Evolutionary conservation across 2,329 filamentous ascomycete genomes (phyloP).

Genomic region (Fusarium transvaalense): DNA sequence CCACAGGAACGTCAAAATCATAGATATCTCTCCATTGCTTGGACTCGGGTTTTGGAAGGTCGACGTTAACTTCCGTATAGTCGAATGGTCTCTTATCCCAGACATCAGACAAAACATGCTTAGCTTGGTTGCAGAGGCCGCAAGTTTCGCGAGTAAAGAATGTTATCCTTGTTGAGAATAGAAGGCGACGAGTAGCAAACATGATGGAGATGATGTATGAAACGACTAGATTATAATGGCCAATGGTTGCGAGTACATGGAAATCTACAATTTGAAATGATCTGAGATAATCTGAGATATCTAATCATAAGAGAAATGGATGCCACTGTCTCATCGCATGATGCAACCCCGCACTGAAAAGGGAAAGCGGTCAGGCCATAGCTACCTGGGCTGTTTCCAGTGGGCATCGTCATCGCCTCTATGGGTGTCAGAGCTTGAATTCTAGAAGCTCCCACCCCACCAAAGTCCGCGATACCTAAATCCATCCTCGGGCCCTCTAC

Average conservation of each 20-base stretch:
- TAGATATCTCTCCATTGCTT: slow-evolving; percentile 79
- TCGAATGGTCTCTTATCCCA: slow-evolving; percentile 75
- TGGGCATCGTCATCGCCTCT: slow-evolving; percentile 46
- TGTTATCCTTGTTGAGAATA: slow-evolving; percentile 74
- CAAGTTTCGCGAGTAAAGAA: slow-evolving; percentile 81
- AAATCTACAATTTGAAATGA: slow-evolving; percentile 21
- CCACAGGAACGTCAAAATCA: slow-evolving; percentile 85
- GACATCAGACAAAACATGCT: slow-evolving; percentile 74
- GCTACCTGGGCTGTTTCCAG: slow-evolving; percentile 15
- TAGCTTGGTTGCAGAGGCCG: slow-evolving; percentile 77
- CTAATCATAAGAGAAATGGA: slow-evolving; percentile 1
- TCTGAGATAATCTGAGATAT: slow-evolving; percentile 32
- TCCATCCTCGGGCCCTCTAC: slow-evolving; percentile 4
- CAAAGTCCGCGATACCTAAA: slow-evolving; percentile 31
- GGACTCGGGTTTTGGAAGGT: slow-evolving; percentile 73
- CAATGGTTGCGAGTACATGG: not conserved
- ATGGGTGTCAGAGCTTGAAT: slow-evolving; percentile 42
- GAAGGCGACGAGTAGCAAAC: slow-evolving; percentile 63
- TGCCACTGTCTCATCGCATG: slow-evolving; percentile 28
- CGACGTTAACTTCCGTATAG: slow-evolving; percentile 78
- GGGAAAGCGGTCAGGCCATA: slow-evolving; percentile 53
- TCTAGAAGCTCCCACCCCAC: slow-evolving; percentile 59
- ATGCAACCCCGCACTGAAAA: slow-evolving; percentile 50
- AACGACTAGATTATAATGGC: not conserved
- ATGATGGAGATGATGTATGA: slow-evolving; percentile 53